phyloP scores from a whole-genome alignment of 306 rosid genomes.

The Citrullus colocynthis region DNA sequence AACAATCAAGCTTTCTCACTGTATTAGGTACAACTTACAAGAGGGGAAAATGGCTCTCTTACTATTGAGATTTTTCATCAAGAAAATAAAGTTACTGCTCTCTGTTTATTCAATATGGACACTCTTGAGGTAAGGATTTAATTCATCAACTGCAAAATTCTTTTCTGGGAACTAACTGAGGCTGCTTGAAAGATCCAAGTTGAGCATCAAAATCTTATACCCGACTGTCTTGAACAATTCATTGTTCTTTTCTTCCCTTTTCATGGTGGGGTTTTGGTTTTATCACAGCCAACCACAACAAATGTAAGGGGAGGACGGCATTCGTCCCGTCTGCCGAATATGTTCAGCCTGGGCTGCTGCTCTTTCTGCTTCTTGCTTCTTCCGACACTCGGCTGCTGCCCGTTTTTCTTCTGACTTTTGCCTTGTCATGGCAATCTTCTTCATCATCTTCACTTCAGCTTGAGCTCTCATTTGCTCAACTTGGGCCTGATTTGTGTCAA shows the following conservation, averaged over 20 bases:
- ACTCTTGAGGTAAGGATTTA: not conserved
- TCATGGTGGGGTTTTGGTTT: not conserved
- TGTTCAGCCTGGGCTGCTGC: slow-evolving; percentile 59
- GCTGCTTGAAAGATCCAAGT: not conserved
- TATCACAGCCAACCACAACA: slow-evolving; percentile 70
- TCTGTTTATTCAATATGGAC: slow-evolving; percentile 1
- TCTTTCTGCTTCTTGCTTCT: slow-evolving; percentile 53
- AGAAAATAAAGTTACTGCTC: not conserved
- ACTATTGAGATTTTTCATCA: not conserved
- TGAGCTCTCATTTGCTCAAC: slow-evolving; percentile 79
- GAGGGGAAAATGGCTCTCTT: not conserved
- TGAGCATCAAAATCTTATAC: not conserved
- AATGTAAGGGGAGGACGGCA: slow-evolving; percentile 43
- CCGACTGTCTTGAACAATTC: not conserved
- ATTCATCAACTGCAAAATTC: slow-evolving; percentile 2
- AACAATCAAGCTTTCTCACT: not conserved
- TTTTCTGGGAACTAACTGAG: not conserved
- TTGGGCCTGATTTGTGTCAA: slow-evolving; percentile 38
- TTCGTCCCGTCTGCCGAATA: slow-evolving; percentile 66
- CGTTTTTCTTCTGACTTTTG: slow-evolving; percentile 78
- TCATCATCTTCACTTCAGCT: slow-evolving; percentile 70
- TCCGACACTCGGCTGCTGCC: slow-evolving; percentile 58
- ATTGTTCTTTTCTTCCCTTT: not conserved
- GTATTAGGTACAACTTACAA: not conserved
- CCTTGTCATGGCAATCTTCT: slow-evolving; percentile 70